Base-by-base conservation (phyloP, 1,284 basidiomycete genomes). In the Cystobasidium sp. region DNA sequence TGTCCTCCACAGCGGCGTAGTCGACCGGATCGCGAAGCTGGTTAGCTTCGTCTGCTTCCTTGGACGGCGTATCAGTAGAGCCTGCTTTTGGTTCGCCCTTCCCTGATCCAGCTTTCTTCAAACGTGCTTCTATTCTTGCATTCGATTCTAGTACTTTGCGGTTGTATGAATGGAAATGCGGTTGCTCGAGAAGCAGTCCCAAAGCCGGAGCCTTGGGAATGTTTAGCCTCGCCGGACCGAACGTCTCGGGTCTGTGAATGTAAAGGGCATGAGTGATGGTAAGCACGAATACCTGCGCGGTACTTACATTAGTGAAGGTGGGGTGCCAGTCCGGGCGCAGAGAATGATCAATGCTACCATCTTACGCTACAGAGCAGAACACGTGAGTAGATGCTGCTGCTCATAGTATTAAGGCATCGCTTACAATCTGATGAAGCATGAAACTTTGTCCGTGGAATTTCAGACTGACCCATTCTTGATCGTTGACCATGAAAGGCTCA, bases 371-470 rank as follows among this genome's bases (percentile, higher is more conserved):
- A 66, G 41, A 22, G 16, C n/a, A 10, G 3, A 9, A 20, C 24
- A 4, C 12, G 52, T 53, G 9, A 18, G 18, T 3, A n/a, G 3
- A 2, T 16, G 52, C 52, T 20, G 18, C 9, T 20, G 1, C 46
- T 8, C 12, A 8, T 39, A 10, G 0, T 37, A 3, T 20, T 0
- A 56, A 12, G 8, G 73, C 43, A 22, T n/a, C 31, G 80, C 83
- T 77, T 78, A 86, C 85, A 77, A 88, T 87, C 80, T 99, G 96
- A 82, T 99, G 96, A 73, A 99, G 84, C 97, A 99, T 99, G 83
- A 99, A 99, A 78, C 93, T 95, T 83, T 99, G 97, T 0, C 96
- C 97, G 80, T 98, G 94, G 80, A 98, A 90, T 77, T 92, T 86
- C 44, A 99, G 90, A 64, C 90, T 91, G 64, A 99, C 89, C 95